These are phyloP conservation scores for Fusarium ramigenum DNA, from an alignment of 2,329 filamentous ascomycete genomes.

Conservation along the genomic window DNA sequence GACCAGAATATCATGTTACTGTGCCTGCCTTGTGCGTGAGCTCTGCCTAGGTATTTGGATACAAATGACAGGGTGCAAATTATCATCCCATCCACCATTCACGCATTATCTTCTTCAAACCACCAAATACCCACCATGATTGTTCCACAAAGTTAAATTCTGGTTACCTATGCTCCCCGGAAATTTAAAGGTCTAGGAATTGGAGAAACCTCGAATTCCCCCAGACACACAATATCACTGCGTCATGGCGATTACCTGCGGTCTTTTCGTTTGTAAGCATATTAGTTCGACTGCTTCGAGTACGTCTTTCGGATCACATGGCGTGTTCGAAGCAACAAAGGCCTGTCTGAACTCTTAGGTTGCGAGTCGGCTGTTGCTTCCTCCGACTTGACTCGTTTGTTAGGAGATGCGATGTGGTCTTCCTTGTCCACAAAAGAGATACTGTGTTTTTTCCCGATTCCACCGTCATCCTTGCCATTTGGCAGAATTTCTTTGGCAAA, in stretches of 20 bases:
- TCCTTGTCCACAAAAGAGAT: not conserved
- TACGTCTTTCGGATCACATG: conserved; percentile 8
- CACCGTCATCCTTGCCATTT: not conserved
- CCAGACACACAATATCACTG: not conserved
- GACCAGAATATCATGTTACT: not conserved
- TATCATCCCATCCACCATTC: not conserved
- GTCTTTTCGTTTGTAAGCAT: not conserved
- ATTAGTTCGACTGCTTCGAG: conserved; percentile 9
- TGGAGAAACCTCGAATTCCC: not conserved
- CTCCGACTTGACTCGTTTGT: conserved; percentile 31
- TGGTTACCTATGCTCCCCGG: not conserved
- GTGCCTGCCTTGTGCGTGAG: not conserved
- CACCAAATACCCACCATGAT: not conserved
- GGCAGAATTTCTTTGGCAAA: conserved; percentile 34
- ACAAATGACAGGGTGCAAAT: conserved; percentile 5
- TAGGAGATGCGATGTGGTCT: not conserved
- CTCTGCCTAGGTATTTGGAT: not conserved
- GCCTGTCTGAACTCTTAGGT: not conserved
- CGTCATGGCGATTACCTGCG: not conserved
- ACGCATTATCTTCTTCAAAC: conserved; percentile 2
- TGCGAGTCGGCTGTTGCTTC: not conserved
- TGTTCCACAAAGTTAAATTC: not conserved
- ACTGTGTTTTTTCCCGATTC: not conserved
- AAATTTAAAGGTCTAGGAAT: not conserved
- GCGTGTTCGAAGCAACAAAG: not conserved